Base-by-base conservation (phyloP, 1,139 yeast genomes). In the Saccharomyces uvarum region DNA sequence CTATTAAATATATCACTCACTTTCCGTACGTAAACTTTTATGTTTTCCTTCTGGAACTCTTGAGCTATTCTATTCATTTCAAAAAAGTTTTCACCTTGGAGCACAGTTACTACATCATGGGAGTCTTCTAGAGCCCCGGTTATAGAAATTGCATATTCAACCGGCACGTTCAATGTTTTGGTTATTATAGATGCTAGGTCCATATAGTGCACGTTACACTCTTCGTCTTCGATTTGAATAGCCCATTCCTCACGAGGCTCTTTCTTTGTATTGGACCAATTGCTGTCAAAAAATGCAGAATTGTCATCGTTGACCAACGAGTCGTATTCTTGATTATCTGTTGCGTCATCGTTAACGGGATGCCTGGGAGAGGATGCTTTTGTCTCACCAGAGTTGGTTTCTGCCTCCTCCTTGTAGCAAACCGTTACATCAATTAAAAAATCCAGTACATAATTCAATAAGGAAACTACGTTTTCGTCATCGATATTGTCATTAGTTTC, bases 341-440 rank as follows among this genome's bases (percentile, higher is more conserved):
- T 38, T 19, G 21, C 19, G 11, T 11, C 44, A 38, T 38, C 44
- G 11, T 21, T 19, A 11, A 7, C 19, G 9, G 26, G 13, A 38
- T 42, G 38, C 56, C 19, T 49, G 52, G 13, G 53, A 49, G 19
- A 47, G 46, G 31, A 51, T 52, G 13, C 44, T 49, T 13, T 54
- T 57, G 57, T 62, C 53, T 50, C 53, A 52, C 56, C 26, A 16
- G 44, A 38, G 9, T 38, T 21, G 24, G 44, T 24, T 38, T 38
- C 44, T 9, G 44, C 26, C 44, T 38, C 44, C 26, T 63, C 58
- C 55, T 62, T 61, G 33, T 59, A 47, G 56, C 54, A 51, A 54
- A 59, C 48, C 27, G 87, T 77, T 1, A 88, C 86, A 66, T 91
- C 97, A 42, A 91, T 78, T 8, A 86, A 76, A 65, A 79, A 90